Conservation (phyloP, 345 rosid species). For the Adansonia digitata region DNA sequence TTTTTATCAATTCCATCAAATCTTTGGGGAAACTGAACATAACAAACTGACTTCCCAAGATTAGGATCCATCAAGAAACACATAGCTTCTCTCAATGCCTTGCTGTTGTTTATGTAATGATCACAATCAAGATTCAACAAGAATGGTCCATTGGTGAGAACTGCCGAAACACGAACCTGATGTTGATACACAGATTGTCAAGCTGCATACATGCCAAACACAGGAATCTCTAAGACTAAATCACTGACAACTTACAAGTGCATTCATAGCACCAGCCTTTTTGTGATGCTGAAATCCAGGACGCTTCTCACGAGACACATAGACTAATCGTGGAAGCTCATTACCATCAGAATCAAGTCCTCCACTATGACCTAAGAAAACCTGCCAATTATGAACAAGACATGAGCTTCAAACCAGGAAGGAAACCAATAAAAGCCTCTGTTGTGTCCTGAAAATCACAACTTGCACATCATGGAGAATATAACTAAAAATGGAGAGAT, state of each 20-base stretch:
- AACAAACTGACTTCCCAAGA: slow-evolving; percentile 82
- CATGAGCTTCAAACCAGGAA: not conserved
- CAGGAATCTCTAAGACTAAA: not conserved
- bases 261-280: slow-evolving; percentile 96
- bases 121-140: slow-evolving; percentile 93
- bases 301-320: slow-evolving; percentile 93
- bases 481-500: not conserved
- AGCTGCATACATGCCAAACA: slow-evolving; percentile 1
- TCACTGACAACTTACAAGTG: slow-evolving; percentile 44
- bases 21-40: slow-evolving; percentile 93
- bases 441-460: not conserved
- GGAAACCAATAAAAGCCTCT: not conserved
- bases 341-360: slow-evolving; percentile 90
- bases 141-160: slow-evolving; percentile 89
- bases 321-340: slow-evolving; percentile 83
- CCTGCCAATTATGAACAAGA: slow-evolving; percentile 36
- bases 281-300: slow-evolving; percentile 97
- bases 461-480: not conserved
- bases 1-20: slow-evolving; percentile 88
- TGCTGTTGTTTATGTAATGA: slow-evolving; percentile 87
- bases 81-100: slow-evolving; percentile 87
- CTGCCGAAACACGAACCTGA: slow-evolving; percentile 93
- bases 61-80: slow-evolving; percentile 93
- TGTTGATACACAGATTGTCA: not conserved
- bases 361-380: slow-evolving; percentile 82